Base-by-base conservation (phyloP, 2,329 filamentous ascomycete species). In the Fonsecaea nubica region DNA sequence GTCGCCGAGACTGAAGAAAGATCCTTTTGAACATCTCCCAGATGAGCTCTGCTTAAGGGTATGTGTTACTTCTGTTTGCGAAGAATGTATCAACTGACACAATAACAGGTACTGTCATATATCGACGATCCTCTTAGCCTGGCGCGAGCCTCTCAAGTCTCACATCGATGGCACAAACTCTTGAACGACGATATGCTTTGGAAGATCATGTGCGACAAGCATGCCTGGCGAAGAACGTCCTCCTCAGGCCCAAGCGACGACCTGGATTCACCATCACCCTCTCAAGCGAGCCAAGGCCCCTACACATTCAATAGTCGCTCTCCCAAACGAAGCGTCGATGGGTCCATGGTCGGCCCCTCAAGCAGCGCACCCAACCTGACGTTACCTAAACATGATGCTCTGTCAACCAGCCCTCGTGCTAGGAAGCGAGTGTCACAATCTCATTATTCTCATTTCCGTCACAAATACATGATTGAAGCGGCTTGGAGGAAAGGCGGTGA, bases 401-500 rank as follows among this genome's bases (percentile, higher is more conserved):
- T 64, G 21, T 68, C 71, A 15, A 69, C 67, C 15, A 71, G 69
- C 57, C 70, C 71, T 12, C 64, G 66, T 50, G 63, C 65, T 32
- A 80, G 77, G 71, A 80, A 74, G 77, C 89, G 81, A 81, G 90
- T 90, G 72, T 84, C 92, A 33, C 89, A 89, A 72, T 94, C 92
- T 1, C 97, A 98, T 81, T 92, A 96, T 75, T 96, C 92, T 4
- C 94, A 98, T 79, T 99, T 99, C 83, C 98, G 98, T 79, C 93
- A 98, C 77, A 87, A 93, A 75, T 98, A 98, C 77, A 88, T 98
- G 80, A 94, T 99, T 15, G 95, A 99, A 78, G 96, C 93, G 0
- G 95, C 95, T 13, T 99, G 95, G 95, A 90, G 92, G 71, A 93
- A 91, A 63, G 94, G 95, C 36, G 95, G 95, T n/a, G 86, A 87